Conservation (phyloP, 169 alveolate genomes). For the Eimeria zaria region DNA sequence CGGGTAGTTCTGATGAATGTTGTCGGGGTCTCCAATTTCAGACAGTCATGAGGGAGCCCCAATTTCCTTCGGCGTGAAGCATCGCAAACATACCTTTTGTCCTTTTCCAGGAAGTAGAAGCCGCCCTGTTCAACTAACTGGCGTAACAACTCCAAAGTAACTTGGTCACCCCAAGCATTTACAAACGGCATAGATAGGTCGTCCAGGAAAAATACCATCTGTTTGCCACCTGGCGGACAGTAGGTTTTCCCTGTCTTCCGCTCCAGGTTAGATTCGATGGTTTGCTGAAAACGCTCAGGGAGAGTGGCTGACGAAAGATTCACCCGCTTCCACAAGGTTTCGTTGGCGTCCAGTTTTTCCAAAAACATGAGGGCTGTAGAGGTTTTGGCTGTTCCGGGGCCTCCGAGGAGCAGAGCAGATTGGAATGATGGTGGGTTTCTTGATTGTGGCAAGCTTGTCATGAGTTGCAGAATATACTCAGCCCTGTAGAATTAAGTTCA, state of each 20-base stretch:
- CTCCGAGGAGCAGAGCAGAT: conserved; percentile 95
- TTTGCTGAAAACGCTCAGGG: conserved; percentile 96
- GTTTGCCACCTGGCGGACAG: conserved; percentile 96
- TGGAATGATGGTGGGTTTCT: conserved; percentile 88
- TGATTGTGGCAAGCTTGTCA: conserved; percentile 90
- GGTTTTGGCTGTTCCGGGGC: conserved; percentile 99
- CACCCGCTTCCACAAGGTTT: conserved; percentile 95
- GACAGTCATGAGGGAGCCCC: not conserved
- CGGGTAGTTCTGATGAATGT: not conserved
- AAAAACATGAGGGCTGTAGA: conserved; percentile 97
- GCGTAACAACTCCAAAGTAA: conserved; percentile 96
- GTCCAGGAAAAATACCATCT: conserved; percentile 97
- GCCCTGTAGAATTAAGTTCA: conserved; percentile 90
- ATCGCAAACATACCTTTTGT: conserved; percentile 89
- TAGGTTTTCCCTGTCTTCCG: conserved; percentile 96
- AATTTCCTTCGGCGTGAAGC: not conserved
- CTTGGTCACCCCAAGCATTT: conserved; percentile 98
- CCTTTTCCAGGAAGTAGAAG: conserved; percentile 96
- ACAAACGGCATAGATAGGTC: conserved; percentile 98
- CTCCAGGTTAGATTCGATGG: conserved; percentile 98
- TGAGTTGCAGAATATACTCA: conserved; percentile 92
- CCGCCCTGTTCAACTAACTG: conserved; percentile 97
- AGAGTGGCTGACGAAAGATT: conserved; percentile 98
- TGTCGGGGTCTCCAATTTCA: not conserved
- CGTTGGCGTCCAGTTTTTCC: conserved; percentile 72